These are phyloP conservation scores for Stellera chamaejasme DNA, from an alignment of 345 rosid species.

Conservation along the genomic window DNA sequence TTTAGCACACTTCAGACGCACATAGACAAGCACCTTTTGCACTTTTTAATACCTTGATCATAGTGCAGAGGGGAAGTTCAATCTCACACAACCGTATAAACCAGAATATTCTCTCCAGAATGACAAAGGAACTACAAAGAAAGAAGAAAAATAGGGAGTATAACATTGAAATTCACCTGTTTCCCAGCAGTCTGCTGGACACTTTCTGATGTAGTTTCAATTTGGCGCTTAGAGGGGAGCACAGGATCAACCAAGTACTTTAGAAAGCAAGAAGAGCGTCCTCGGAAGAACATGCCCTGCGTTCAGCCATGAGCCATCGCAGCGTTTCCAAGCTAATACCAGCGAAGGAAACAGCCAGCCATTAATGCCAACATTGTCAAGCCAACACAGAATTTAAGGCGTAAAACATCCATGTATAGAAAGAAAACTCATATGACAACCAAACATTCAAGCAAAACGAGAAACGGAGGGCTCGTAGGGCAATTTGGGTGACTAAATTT, in stretches of 20 bases:
- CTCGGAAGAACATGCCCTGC: constrained; percentile 42
- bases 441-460: too few relatives aligned
- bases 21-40: not conserved
- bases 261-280: constrained; percentile 53
- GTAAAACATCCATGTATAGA: too few relatives aligned
- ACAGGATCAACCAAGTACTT: constrained; percentile 63
- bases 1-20: not conserved
- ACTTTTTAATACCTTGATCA: constrained; percentile 3
- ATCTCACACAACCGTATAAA: not conserved
- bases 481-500: too few relatives aligned
- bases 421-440: too few relatives aligned
- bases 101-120: not conserved
- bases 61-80: not conserved
- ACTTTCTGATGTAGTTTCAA: constrained; percentile 25
- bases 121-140: too few relatives aligned
- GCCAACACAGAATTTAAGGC: too few relatives aligned
- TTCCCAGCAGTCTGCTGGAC: constrained; percentile 47
- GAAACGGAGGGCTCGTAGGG: too few relatives aligned
- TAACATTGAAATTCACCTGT: constrained; percentile 39
- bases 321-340: too few relatives aligned
- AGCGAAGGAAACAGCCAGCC: too few relatives aligned
- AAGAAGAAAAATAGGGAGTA: not conserved
- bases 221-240: constrained; percentile 28
- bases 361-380: too few relatives aligned
- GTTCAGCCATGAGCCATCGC: too few relatives aligned